Evolutionary conservation across 257 asterid species (phyloP).

Genomic region (Capsicum chinense): DNA sequence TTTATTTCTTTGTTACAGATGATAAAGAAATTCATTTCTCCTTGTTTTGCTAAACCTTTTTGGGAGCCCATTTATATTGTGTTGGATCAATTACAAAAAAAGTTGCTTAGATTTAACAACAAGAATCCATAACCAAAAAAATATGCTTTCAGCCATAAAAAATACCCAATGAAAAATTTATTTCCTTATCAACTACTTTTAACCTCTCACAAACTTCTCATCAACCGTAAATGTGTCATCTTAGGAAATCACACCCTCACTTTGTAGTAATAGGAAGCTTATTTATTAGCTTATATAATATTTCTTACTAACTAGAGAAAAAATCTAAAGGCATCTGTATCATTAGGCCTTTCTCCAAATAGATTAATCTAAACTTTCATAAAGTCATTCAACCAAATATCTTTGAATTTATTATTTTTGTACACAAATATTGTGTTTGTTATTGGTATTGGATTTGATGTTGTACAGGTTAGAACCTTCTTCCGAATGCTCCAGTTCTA

Average conservation of each 20-base stretch:
- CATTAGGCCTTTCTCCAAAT: neutral
- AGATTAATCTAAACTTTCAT: neutral
- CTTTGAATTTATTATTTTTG: too few relatives aligned
- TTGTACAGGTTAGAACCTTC: too few relatives aligned
- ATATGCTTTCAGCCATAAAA: neutral
- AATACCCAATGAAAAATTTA: neutral
- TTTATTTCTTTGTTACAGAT: neutral
- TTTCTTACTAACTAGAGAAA: neutral
- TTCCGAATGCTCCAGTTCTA: too few relatives aligned
- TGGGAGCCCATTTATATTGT: neutral
- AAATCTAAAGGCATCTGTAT: neutral
- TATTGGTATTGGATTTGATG: too few relatives aligned
- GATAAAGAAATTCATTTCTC: neutral
- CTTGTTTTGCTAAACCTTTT: neutral
- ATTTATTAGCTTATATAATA: neutral
- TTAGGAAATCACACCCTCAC: slow-evolving; percentile 19
- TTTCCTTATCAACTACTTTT: neutral
- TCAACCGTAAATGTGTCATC: neutral
- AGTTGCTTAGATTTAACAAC: neutral
- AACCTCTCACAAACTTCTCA: neutral
- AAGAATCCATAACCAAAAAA: neutral
- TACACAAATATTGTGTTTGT: too few relatives aligned
- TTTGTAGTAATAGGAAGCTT: slow-evolving; percentile 1
- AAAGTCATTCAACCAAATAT: neutral
- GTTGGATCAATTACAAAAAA: neutral